phyloP scores from a whole-genome alignment of 2,329 filamentous ascomycete genomes.

The Fusarium pininemorale region DNA sequence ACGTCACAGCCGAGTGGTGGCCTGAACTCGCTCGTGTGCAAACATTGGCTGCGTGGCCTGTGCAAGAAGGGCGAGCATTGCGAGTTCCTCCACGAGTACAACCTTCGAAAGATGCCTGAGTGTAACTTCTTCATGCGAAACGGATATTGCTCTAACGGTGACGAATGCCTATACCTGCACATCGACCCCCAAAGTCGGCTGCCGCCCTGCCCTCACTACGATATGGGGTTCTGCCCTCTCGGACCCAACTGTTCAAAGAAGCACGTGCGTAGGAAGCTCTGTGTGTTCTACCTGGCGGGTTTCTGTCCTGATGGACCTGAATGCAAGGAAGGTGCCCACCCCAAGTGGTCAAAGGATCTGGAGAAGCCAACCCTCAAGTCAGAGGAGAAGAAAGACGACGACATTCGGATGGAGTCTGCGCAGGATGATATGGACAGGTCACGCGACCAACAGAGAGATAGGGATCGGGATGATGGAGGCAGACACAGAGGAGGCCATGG shows the following conservation, averaged over 20 bases:
- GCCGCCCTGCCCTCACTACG: conserved; percentile 88
- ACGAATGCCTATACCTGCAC: conserved; percentile 94
- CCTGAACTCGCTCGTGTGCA: conserved; percentile 90
- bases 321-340: conserved; percentile 85
- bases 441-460: conserved; percentile 48
- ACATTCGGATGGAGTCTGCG: conserved; percentile 44
- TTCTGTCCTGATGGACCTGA: conserved; percentile 86
- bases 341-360: conserved; percentile 80
- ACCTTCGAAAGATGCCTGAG: conserved; percentile 96
- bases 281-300: conserved; percentile 86
- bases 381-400: conserved; percentile 68
- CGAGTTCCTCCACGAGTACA: conserved; percentile 99
- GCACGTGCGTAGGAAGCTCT: conserved; percentile 84
- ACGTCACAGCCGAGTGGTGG: conserved; percentile 55
- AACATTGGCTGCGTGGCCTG: conserved; percentile 96
- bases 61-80: conserved; percentile 98
- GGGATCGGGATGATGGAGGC: conserved; percentile 41
- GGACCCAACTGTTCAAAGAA: conserved; percentile 88
- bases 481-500: conserved; percentile 46
- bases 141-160: conserved; percentile 94
- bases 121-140: conserved; percentile 96
- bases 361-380: conserved; percentile 79
- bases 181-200: conserved; percentile 83
- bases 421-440: conserved; percentile 51
- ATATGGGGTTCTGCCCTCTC: conserved; percentile 91